Evolutionary conservation across 2,329 filamentous ascomycete genomes (phyloP).

Genomic region (Blumeria hordei): DNA sequence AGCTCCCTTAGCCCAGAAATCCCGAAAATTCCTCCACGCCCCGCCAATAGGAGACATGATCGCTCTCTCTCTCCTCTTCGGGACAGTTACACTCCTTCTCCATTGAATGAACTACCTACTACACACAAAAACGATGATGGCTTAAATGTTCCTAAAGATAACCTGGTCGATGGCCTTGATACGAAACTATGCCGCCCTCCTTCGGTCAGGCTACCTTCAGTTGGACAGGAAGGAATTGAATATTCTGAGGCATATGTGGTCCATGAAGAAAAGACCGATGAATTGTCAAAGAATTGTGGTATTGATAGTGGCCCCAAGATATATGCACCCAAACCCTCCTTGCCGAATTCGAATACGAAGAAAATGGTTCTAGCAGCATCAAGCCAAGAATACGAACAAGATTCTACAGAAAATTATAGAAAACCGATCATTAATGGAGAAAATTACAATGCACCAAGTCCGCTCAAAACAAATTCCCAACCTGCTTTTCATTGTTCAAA

Average conservation of each 20-base stretch:
- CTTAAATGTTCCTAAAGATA: background rate
- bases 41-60: conserved; percentile 36
- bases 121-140: conserved; percentile 10
- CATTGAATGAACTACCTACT: conserved; percentile 43
- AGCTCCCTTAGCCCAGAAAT: conserved; percentile 19
- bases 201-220: conserved; percentile 57
- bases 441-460: conserved; percentile 39
- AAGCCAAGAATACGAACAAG: conserved; percentile 70
- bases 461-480: conserved; percentile 34
- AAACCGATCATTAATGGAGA: background rate
- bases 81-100: conserved; percentile 63
- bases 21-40: conserved; percentile 61
- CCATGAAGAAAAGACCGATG: conserved; percentile 20
- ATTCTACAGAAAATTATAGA: conserved; percentile 21
- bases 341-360: conserved; percentile 61
- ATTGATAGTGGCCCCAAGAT: conserved; percentile 64
- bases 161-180: conserved; percentile 15
- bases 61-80: conserved; percentile 56
- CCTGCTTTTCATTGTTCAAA: conserved; percentile 22
- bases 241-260: conserved; percentile 40
- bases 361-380: conserved; percentile 65
- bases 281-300: conserved; percentile 40
- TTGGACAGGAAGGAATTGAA: conserved; percentile 77
- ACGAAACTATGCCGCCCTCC: conserved; percentile 32
- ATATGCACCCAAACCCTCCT: conserved; percentile 68